Evolutionary conservation across 129 eudicot genomes (phyloP).

Genomic region (Pittosporum tobira): DNA sequence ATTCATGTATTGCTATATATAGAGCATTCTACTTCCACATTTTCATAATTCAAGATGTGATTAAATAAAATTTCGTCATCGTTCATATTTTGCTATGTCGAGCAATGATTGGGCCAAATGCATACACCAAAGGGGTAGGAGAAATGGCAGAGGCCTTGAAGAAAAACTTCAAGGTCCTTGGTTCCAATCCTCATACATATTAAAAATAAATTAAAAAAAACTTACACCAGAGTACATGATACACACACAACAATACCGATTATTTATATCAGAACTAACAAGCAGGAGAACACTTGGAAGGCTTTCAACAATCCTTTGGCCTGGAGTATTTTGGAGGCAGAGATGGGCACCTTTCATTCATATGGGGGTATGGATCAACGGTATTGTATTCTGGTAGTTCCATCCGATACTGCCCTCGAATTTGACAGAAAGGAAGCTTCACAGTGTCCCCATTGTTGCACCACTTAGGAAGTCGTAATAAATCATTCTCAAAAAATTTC

Average conservation of each 20-base stretch:
- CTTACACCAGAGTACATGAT: background rate
- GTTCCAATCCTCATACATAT: too few species aligned
- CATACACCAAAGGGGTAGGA: too few species aligned
- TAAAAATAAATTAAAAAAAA: too few species aligned
- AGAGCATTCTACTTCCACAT: too few species aligned
- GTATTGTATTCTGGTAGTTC: slow-evolving; percentile 86
- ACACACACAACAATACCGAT: background rate
- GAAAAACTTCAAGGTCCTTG: too few species aligned
- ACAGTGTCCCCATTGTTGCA: slow-evolving; percentile 80
- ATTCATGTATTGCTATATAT: too few species aligned
- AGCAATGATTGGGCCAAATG: too few species aligned
- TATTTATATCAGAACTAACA: background rate
- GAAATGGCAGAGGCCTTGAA: too few species aligned
- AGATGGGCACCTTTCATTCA: slow-evolving; percentile 92
- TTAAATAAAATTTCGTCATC: too few species aligned
- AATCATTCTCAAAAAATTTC: slow-evolving; percentile 72
- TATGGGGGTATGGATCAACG: slow-evolving; percentile 73
- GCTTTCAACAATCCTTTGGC: slow-evolving; percentile 51
- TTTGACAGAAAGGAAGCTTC: slow-evolving; percentile 81
- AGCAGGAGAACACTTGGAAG: slow-evolving; percentile 1
- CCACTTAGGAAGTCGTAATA: slow-evolving; percentile 86
- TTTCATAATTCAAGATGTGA: too few species aligned
- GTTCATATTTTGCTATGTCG: too few species aligned
- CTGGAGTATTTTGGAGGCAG: slow-evolving; percentile 74
- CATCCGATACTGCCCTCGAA: slow-evolving; percentile 80